Evolutionary conservation across 2,329 filamentous ascomycete species (phyloP).

Genomic region (Diaporthe helianthi): DNA sequence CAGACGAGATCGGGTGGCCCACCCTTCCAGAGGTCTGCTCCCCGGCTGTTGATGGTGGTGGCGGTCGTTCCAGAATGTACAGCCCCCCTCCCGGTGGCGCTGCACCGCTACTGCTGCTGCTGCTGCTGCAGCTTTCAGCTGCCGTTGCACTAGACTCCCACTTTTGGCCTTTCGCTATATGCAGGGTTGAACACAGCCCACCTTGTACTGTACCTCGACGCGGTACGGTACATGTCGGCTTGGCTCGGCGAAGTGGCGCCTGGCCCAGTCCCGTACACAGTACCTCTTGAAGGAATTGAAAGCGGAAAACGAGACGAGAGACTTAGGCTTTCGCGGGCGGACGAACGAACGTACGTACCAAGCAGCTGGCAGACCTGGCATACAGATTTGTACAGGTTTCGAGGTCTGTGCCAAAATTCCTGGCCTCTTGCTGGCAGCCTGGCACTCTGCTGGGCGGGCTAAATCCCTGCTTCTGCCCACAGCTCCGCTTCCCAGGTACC

Average conservation of each 20-base stretch:
- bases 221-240: constrained; percentile 37
- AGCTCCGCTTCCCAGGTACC: constrained; percentile 11
- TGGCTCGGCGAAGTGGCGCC: constrained; percentile 31
- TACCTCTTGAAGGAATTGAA: neutral
- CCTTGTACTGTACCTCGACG: constrained; percentile 30
- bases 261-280: constrained; percentile 25
- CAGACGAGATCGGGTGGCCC: constrained; percentile 29
- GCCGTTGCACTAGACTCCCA: constrained; percentile 39
- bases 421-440: constrained; percentile 10
- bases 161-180: constrained; percentile 45
- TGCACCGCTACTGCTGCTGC: constrained; percentile 41
- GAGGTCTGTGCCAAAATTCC: constrained; percentile 10
- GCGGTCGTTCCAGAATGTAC: constrained; percentile 23
- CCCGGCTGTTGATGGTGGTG: constrained; percentile 19
- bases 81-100: constrained; percentile 38
- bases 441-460: constrained; percentile 8
- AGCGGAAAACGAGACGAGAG: neutral
- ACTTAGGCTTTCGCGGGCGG: constrained; percentile 23
- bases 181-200: constrained; percentile 47
- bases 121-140: constrained; percentile 45
- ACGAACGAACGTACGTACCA: neutral
- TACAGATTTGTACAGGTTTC: neutral
- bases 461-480: constrained; percentile 13
- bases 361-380: neutral
- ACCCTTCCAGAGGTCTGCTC: constrained; percentile 17